Conservation (phyloP, 306 rosid genomes). For the Bauhinia variegata region DNA sequence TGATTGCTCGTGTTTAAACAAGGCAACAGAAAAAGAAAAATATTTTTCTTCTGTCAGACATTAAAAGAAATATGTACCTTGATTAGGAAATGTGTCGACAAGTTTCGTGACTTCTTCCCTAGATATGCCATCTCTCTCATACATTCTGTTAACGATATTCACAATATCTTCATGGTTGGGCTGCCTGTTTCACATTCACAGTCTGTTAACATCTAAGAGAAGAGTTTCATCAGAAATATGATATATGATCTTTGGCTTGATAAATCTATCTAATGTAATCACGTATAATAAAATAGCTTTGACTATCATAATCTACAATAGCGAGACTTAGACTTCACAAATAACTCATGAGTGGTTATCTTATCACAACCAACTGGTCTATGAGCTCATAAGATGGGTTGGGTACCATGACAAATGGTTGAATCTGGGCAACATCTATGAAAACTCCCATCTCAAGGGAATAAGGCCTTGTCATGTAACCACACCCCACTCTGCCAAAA, state of each 20-base stretch:
- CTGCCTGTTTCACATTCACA: constrained; percentile 75
- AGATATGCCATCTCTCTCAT: constrained; percentile 86
- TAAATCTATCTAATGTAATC: neutral
- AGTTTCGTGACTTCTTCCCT: constrained; percentile 65
- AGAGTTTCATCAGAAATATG: constrained; percentile 25
- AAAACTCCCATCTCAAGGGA: too few species aligned
- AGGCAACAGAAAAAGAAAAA: constrained; percentile 9
- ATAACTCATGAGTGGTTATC: too few species aligned
- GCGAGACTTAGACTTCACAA: too few species aligned
- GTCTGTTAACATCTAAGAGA: constrained; percentile 39
- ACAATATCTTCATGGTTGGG: constrained; percentile 85
- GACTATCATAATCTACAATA: neutral
- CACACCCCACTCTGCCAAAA: constrained; percentile 9
- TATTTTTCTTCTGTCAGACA: constrained; percentile 4
- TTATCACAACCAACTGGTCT: too few species aligned
- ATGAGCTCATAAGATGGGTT: too few species aligned
- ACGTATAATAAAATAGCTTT: constrained; percentile 13
- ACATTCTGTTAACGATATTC: constrained; percentile 84
- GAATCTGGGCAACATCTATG: too few species aligned
- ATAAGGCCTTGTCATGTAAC: constrained; percentile 6
- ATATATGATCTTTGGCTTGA: neutral
- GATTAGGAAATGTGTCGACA: constrained; percentile 82
- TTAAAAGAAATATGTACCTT: constrained; percentile 60
- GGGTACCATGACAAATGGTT: too few species aligned
- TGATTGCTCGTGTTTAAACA: constrained; percentile 8